Evolutionary conservation across 352 stramenopile species (phyloP).

Genomic region (Poterioochromonas sp.): DNA sequence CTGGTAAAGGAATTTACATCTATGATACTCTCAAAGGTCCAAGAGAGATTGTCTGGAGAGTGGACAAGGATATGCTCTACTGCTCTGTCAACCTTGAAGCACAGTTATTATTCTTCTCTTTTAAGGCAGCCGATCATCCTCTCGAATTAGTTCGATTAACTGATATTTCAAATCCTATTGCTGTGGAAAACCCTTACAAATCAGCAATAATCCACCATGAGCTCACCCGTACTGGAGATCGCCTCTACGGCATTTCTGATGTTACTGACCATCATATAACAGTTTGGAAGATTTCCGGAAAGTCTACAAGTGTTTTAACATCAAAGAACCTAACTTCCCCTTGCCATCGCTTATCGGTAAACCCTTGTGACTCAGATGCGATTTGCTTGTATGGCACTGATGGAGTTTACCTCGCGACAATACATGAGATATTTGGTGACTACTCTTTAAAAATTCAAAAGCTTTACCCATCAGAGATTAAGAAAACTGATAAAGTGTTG

Average conservation of each 20-base stretch:
- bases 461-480: no score
- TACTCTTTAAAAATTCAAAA: not conserved
- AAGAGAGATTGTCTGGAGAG: not conserved
- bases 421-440: not conserved
- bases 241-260: not conserved
- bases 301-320: not conserved
- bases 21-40: slow-evolving; percentile 16
- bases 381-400: not conserved
- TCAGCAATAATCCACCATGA: not conserved
- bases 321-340: not conserved
- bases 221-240: not conserved
- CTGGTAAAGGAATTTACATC: slow-evolving; percentile 7
- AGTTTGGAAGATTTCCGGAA: not conserved
- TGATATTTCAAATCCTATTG: not conserved
- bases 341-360: not conserved
- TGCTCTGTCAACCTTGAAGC: not conserved
- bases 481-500: no score
- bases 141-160: not conserved
- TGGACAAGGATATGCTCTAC: not conserved
- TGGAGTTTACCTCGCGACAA: not conserved
- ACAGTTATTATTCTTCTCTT: not conserved
- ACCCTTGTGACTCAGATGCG: not conserved
- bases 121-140: not conserved
- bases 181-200: not conserved
- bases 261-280: not conserved